Conservation (phyloP, 805 yeast genomes). For the Myxozyma udenii region DNA sequence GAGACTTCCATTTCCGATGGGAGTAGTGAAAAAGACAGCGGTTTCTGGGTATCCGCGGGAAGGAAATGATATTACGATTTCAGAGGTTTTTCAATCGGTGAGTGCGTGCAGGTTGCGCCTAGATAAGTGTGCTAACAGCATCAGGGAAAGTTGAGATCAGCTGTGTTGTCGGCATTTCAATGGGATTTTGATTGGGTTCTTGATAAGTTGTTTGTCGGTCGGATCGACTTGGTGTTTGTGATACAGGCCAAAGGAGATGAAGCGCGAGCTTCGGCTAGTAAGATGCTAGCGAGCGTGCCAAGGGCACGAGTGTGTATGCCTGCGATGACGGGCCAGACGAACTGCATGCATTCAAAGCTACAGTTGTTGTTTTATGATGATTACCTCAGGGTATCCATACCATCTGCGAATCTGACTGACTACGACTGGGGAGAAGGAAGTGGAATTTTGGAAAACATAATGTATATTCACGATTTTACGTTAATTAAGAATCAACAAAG, state of each 20-base stretch:
- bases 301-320: conserved; percentile 25
- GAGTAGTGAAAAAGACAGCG: conserved; percentile 25
- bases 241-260: conserved; percentile 25
- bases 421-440: conserved; percentile 34
- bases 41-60: conserved; percentile 19
- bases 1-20: conserved; percentile 16
- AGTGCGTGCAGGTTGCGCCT: no score
- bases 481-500: neutral
- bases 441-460: conserved; percentile 30
- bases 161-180: conserved; percentile 28
- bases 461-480: conserved; percentile 31
- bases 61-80: conserved; percentile 20
- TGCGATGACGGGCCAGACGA: conserved; percentile 19
- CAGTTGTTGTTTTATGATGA: conserved; percentile 29
- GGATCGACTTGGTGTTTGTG: conserved; percentile 20
- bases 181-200: conserved; percentile 29
- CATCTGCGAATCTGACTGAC: conserved; percentile 32
- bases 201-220: conserved; percentile 15
- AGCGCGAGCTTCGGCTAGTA: conserved; percentile 2
- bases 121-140: no score
- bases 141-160: conserved; percentile 12
- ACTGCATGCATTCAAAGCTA: conserved; percentile 32
- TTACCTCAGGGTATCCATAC: conserved; percentile 28
- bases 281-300: conserved; percentile 7
- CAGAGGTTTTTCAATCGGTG: conserved; percentile 27